Base-by-base conservation (phyloP, 139 green algal genomes). In the Tetradesmus obliquus region DNA sequence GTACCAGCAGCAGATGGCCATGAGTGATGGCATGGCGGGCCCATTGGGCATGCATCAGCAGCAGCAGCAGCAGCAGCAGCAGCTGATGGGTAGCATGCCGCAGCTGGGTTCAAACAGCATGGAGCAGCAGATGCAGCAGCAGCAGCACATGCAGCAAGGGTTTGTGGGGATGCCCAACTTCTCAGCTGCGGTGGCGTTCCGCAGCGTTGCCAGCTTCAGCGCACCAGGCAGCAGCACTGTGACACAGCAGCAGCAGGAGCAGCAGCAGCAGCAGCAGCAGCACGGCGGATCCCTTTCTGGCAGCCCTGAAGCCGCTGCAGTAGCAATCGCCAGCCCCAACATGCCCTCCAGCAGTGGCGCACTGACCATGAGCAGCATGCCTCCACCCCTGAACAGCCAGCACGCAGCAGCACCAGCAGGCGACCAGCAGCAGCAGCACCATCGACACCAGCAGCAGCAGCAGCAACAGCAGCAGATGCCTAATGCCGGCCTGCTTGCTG, bases 401-500 rank as follows among this genome's bases (percentile, higher is more conserved):
- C 57, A 79, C 54, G n/a, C 20, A 24, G 83, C 83, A 69, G 62
- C 84, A 82, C 24, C 60, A 81, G 32, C 62, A 53, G 32, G 55
- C 60, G 19, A 57, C 54, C 20, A 57, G 83, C 83, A 54, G 55
- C 83, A 79, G 22, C 24, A 76, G 57, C 83, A 79, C 4, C 80
- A 57, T 22, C 91, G 85, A 20, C 90, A 87, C 87, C 91, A 84
- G 84, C 91, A 72, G 54, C 66, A 84, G 86, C 82, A 87, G 82
- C 54, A 72, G 82, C 82, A 15, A 1, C 82, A 71, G 82, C 5
- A 12, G 5, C 51, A 55, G 5, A 17, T 1, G 83, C n/a, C 72
- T 2, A 76, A 53, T 1, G 4, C 5, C 76, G 20, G 76, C 24
- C 76, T 82, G 57, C 84, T 58, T 55, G n/a, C 15, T 54, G n/a